Evolutionary conservation across 176 grass and related monocot genomes (phyloP).

Genomic region (Oryza coarctata): DNA sequence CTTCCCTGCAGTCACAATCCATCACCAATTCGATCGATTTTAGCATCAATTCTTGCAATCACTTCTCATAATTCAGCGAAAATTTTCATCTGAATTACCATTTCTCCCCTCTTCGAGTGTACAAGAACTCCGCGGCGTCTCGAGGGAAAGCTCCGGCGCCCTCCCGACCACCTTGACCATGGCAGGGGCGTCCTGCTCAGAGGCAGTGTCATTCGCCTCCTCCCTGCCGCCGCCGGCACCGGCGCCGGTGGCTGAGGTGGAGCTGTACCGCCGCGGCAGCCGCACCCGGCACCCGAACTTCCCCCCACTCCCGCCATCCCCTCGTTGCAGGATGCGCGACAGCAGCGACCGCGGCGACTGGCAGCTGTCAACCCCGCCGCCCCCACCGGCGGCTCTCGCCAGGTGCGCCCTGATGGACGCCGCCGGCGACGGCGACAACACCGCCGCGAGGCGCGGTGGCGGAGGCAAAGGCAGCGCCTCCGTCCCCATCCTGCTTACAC

Average conservation of each 20-base stretch:
- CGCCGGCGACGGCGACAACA: not conserved
- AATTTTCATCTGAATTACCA: not conserved
- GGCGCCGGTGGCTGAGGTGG: not conserved
- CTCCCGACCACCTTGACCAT: constrained; percentile 47
- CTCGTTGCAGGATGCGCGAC: constrained; percentile 52
- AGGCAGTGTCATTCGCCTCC: constrained; percentile 27
- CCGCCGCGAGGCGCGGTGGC: constrained; percentile 28
- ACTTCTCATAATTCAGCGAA: not conserved
- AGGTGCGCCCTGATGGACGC: constrained; percentile 42
- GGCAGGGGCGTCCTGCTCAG: constrained; percentile 7
- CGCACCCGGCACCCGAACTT: constrained; percentile 53
- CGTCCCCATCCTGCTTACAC: not conserved
- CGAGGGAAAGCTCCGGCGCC: constrained; percentile 21
- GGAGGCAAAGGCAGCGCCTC: constrained; percentile 40
- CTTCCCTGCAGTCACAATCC: constrained; percentile 45
- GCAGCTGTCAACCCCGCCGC: constrained; percentile 13
- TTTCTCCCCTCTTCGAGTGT: not conserved
- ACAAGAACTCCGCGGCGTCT: constrained; percentile 52
- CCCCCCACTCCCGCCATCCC: constrained; percentile 13
- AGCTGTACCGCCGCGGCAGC: constrained; percentile 37
- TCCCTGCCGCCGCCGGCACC: not conserved
- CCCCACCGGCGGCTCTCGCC: not conserved
- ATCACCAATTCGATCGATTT: not conserved
- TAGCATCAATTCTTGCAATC: not conserved
- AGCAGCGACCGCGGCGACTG: constrained; percentile 58